Percentiles rank a stretch among this genome's conserved stretches.
phyloP scores from a whole-genome alignment of 2,329 filamentous ascomycete genomes.

The Fusarium annulatum region DNA sequence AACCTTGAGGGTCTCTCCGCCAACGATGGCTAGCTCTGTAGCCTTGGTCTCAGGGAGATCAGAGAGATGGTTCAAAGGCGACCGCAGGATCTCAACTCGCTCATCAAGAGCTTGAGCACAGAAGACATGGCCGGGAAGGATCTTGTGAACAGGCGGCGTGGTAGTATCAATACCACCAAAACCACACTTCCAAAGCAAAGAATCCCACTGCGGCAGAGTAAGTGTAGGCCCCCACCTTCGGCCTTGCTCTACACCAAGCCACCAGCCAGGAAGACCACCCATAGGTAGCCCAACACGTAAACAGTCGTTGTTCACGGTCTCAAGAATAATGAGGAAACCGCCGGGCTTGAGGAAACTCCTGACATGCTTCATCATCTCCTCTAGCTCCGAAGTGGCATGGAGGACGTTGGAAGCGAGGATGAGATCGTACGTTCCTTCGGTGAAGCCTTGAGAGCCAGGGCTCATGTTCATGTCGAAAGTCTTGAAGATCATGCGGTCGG shows the following conservation, averaged over 20 bases:
- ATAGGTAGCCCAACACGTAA: not conserved
- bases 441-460: not conserved
- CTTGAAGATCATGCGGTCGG: not conserved
- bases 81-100: not conserved
- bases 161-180: not conserved
- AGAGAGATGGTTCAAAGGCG: accelerated
- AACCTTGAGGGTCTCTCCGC: not conserved
- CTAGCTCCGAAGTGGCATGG: not conserved
- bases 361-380: not conserved
- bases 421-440: not conserved
- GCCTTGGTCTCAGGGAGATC: not conserved
- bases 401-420: not conserved
- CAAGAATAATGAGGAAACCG: not conserved
- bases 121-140: not conserved
- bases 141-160: not conserved
- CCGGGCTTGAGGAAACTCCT: conserved; percentile 3
- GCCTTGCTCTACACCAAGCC: not conserved
- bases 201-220: not conserved
- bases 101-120: conserved; percentile 2
- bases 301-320: not conserved
- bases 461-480: not conserved
- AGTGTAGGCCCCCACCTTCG: not conserved
- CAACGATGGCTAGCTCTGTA: not conserved
- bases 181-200: not conserved
- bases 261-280: conserved; percentile 6